A percentile compares a stretch with the other conserved stretches of the same genome.
phyloP scores from a whole-genome alignment of 2,329 filamentous ascomycete genomes.

The Paramyrothecium sp. region DNA sequence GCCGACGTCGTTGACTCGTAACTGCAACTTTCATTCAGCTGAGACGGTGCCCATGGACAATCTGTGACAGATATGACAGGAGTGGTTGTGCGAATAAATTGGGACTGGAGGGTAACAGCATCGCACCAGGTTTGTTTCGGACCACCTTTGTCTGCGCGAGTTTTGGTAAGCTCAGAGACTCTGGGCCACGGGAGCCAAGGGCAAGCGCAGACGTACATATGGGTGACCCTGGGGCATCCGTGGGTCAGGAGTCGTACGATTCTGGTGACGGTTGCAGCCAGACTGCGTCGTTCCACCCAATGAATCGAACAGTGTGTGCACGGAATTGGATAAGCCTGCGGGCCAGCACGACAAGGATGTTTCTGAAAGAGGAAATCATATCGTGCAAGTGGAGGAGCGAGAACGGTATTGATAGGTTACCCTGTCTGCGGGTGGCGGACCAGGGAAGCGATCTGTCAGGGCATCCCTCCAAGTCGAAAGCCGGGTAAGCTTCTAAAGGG shows the following conservation, averaged over 20 bases:
- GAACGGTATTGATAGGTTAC: not conserved
- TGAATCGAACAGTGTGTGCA: not conserved
- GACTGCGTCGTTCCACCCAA: not conserved
- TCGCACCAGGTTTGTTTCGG: too few species aligned
- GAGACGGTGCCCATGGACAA: too few species aligned
- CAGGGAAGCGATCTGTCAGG: not conserved
- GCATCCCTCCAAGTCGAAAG: not conserved
- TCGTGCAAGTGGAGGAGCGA: not conserved
- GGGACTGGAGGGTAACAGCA: too few species aligned
- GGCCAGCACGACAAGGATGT: not conserved
- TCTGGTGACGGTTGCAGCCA: not conserved
- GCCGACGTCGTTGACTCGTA: too few species aligned
- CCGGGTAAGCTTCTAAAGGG: not conserved
- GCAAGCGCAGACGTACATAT: not conserved
- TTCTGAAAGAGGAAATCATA: not conserved
- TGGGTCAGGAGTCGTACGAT: not conserved
- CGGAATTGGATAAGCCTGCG: not conserved
- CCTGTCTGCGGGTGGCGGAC: not conserved
- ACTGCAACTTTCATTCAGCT: too few species aligned
- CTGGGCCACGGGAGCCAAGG: not conserved
- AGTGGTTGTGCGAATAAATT: too few species aligned
- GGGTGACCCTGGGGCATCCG: not conserved
- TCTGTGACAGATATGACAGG: too few species aligned
- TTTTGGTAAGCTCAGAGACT: not conserved
- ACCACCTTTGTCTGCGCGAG: not conserved